phyloP scores from a whole-genome alignment of 306 rosid genomes.

The Vachellia collinsii region DNA sequence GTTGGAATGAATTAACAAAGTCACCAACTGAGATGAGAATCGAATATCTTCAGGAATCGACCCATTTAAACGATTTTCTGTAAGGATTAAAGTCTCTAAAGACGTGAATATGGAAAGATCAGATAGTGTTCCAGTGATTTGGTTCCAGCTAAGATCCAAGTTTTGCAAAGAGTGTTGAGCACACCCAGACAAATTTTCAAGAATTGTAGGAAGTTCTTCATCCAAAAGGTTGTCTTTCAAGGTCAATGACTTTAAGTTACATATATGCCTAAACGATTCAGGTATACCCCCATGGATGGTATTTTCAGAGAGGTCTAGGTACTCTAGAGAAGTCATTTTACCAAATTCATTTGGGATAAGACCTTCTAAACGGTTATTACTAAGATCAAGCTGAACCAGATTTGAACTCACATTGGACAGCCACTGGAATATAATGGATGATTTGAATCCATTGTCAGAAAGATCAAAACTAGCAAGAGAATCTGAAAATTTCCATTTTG shows the following conservation, averaged over 20 bases:
- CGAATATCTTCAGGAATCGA: neutral
- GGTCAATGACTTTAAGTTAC: neutral
- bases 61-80: neutral
- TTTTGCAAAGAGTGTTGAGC: constrained; percentile 8
- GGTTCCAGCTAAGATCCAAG: constrained; percentile 14
- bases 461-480: constrained; percentile 28
- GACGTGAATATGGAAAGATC: constrained; percentile 23
- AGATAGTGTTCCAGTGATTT: constrained; percentile 20
- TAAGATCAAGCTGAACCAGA: constrained; percentile 32
- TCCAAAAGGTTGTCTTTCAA: neutral
- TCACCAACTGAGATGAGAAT: neutral
- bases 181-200: constrained; percentile 30
- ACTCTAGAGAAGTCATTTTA: neutral
- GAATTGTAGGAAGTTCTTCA: neutral
- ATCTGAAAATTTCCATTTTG: constrained; percentile 23
- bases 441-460: neutral
- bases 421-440: constrained; percentile 36
- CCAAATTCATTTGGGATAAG: constrained; percentile 23
- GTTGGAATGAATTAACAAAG: neutral
- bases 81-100: constrained; percentile 5
- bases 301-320: neutral
- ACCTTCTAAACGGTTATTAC: neutral
- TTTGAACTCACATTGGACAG: constrained; percentile 21
- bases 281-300: neutral
- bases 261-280: neutral